Conservation (phyloP, 352 stramenopile species). For the Pythium angustatum region DNA sequence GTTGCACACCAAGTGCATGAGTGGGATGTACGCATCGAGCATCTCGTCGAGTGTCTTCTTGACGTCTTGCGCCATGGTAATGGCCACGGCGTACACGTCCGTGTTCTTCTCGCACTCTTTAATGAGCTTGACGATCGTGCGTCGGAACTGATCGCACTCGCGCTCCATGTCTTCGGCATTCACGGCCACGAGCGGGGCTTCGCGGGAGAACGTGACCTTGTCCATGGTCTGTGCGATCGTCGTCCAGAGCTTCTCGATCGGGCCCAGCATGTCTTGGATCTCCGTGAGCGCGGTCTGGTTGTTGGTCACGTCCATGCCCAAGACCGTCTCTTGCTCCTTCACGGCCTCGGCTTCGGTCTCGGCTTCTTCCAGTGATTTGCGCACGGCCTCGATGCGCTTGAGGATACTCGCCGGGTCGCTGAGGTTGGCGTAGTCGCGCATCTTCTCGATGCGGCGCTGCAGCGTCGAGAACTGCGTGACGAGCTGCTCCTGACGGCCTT, state of each 20-base stretch:
- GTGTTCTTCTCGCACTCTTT: conserved; percentile 91
- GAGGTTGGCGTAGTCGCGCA: conserved; percentile 87
- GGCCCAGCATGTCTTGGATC: conserved; percentile 77
- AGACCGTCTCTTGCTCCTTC: conserved; percentile 85
- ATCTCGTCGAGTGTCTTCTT: conserved; percentile 86
- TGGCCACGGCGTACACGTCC: conserved; percentile 76
- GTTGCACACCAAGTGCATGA: conserved; percentile 93
- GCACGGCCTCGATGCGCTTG: conserved; percentile 76
- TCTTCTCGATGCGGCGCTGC: conserved; percentile 89
- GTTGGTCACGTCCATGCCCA: conserved; percentile 84
- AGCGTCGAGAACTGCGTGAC: conserved; percentile 72
- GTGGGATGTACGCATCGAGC: conserved; percentile 86
- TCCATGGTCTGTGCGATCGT: conserved; percentile 82
- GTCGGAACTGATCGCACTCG: conserved; percentile 86
- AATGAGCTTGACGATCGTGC: conserved; percentile 88
- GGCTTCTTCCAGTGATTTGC: conserved; percentile 80
- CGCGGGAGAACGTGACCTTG: conserved; percentile 69
- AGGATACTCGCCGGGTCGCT: conserved; percentile 77
- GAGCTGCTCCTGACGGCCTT: conserved; percentile 89
- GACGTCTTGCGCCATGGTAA: conserved; percentile 78
- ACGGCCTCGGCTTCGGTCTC: conserved; percentile 84
- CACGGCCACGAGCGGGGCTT: conserved; percentile 63
- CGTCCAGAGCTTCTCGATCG: conserved; percentile 88
- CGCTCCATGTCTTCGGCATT: conserved; percentile 86
- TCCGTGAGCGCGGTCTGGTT: conserved; percentile 75